Conservation (phyloP, 768 basidiomycete species). For the Tylopilus subfusipes region DNA sequence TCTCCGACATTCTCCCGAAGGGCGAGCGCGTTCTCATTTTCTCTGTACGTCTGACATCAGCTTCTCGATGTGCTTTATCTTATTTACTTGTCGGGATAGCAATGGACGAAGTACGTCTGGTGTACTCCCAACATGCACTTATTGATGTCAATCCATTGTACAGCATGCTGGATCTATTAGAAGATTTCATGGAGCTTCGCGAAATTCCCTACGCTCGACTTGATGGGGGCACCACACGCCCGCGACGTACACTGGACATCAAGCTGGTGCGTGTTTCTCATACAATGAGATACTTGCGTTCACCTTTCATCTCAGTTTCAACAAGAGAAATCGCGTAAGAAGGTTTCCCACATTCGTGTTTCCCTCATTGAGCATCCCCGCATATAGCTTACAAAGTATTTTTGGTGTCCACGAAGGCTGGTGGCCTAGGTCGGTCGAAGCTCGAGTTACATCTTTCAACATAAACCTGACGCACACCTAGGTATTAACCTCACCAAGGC, state of each 20-base stretch:
- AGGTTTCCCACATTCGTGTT: background rate
- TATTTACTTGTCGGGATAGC: constrained; percentile 34
- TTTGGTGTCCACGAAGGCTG: constrained; percentile 68
- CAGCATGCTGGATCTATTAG: constrained; percentile 66
- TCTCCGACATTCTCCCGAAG: constrained; percentile 52
- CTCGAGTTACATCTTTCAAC: background rate
- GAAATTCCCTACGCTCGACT: constrained; percentile 56
- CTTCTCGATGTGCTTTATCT: background rate
- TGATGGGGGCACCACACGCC: constrained; percentile 52
- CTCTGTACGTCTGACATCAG: constrained; percentile 40
- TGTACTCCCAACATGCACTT: background rate
- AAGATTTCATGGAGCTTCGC: constrained; percentile 64
- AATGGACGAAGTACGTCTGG: constrained; percentile 50
- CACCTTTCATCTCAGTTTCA: constrained; percentile 43
- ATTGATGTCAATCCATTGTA: constrained; percentile 4
- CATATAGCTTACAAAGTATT: constrained; percentile 58
- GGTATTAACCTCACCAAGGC: constrained; percentile 85
- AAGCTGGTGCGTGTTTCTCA: constrained; percentile 40
- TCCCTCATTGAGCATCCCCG: constrained; percentile 1
- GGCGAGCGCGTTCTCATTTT: constrained; percentile 67
- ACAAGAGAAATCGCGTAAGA: constrained; percentile 52
- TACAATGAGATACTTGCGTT: background rate
- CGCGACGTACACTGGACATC: constrained; percentile 56
- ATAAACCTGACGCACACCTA: constrained; percentile 23
- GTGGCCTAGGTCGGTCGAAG: constrained; percentile 52